Evolutionary conservation across 2,329 filamentous ascomycete genomes (phyloP), one percentile per base, ranked within the genome.

Genomic region (Setomelanomma holmii): DNA sequence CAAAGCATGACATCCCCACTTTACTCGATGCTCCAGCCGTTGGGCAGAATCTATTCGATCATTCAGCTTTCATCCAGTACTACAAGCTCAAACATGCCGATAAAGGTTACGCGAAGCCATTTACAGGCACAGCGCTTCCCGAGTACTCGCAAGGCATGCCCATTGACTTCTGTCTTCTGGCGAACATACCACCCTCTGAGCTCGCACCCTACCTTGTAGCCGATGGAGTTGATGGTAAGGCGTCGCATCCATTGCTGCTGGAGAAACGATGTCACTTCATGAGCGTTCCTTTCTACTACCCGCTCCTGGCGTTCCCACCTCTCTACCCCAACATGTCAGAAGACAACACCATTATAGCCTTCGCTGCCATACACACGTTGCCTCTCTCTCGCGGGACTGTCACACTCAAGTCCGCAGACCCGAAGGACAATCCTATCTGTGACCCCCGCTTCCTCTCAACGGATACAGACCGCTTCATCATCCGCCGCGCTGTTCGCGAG

Each of bases 41-140:
- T 10, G 68, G 69, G n/a, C 56, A 67, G 42, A 65, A 65, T 19
- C 47, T 66, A 5, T 50, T 46, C 42, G 63, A 68, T 43, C 63
- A 68, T 48, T 34, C 33, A 2, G 48, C 50, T 14, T 36, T 64
- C 1, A 44, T 39, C 5, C 55, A 49, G 41, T 62, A 51, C 47
- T 62, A 43, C 48, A 61, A 61, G 41, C 45, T 67, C 20, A 57
- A 55, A 20, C 40, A 63, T 40, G 45, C 59, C 1, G 51, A 48
- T 4, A 51, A 49, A 23, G 58, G 53, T 65, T 73, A 14, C 11
- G 47, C 46, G 14, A 47, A 51, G 34, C 58, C 62, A 2, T 65
- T 64, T 39, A 27, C 36, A 1, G 58, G 53, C 4, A 57, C 44
- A 1, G 30, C 40, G 24, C 50, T 50, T 21, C 58, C 60, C 11